phyloP scores from a whole-genome alignment of 169 alveolate species.

The Eimeria maxima region DNA sequence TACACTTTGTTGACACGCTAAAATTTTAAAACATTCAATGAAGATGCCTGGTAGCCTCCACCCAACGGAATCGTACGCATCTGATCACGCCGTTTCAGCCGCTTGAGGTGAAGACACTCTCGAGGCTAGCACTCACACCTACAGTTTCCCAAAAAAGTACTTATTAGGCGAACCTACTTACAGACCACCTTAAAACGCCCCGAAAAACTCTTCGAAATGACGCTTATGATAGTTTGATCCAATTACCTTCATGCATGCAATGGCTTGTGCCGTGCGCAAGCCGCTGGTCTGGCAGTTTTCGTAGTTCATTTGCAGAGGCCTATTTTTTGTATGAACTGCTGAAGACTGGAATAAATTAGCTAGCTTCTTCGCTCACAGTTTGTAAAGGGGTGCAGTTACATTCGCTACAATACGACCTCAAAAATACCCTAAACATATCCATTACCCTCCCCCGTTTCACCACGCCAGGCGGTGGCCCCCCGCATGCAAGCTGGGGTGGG shows the following conservation, averaged over 20 bases:
- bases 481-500: neutral
- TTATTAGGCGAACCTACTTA: neutral
- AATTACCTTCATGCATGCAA: neutral
- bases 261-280: slow-evolving; percentile 8
- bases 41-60: neutral
- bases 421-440: neutral
- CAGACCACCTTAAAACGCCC: neutral
- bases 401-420: neutral
- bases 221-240: neutral
- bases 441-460: neutral
- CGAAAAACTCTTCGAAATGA: neutral
- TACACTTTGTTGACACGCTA: slow-evolving; percentile 1
- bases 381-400: neutral
- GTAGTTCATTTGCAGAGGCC: neutral
- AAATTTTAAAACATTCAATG: neutral
- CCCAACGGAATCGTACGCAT: neutral
- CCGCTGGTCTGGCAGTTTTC: slow-evolving; percentile 55
- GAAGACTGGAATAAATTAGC: neutral
- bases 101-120: neutral
- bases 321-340: neutral
- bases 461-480: slow-evolving; percentile 6
- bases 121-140: neutral
- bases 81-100: neutral
- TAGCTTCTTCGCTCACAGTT: neutral
- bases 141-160: neutral